Conservation (phyloP, 257 asterid species). For the Ocimum tenuiflorum region DNA sequence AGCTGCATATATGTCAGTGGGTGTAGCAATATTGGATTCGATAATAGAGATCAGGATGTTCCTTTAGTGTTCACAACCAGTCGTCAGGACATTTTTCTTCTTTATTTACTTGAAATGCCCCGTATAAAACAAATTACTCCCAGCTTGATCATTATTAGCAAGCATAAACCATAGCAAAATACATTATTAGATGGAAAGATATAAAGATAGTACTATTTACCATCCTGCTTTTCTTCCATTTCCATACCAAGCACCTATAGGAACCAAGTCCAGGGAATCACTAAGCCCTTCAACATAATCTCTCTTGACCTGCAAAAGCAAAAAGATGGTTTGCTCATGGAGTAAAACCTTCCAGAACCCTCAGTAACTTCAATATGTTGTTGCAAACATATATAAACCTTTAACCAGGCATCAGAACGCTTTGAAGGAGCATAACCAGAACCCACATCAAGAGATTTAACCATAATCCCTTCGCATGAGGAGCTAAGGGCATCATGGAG, state of each 20-base stretch:
- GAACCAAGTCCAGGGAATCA: conserved; percentile 91
- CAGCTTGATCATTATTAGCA: not conserved
- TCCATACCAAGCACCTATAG: conserved; percentile 94
- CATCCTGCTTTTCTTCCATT: conserved; percentile 98
- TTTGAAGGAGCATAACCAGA: conserved; percentile 82
- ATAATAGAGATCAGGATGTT: not conserved
- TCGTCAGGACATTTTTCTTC: no score
- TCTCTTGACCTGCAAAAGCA: conserved; percentile 60
- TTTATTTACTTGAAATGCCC: no score
- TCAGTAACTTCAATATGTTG: conserved; percentile 6
- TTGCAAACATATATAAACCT: conserved; percentile 38
- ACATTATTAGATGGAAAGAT: not conserved
- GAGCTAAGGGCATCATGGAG: conserved; percentile 56
- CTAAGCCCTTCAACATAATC: conserved; percentile 77
- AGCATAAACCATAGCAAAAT: not conserved
- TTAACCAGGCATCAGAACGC: conserved; percentile 91
- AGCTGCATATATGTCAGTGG: not conserved
- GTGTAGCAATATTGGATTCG: not conserved
- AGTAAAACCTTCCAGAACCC: conserved; percentile 8
- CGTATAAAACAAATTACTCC: not conserved
- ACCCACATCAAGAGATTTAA: conserved; percentile 68
- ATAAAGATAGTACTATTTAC: conserved; percentile 26
- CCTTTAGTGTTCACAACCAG: not conserved
- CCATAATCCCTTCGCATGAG: conserved; percentile 93
- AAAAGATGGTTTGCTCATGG: not conserved